These are phyloP conservation scores for Phytopythium kandeliae DNA, from an alignment of 352 stramenopile species.

Conservation along the genomic window DNA sequence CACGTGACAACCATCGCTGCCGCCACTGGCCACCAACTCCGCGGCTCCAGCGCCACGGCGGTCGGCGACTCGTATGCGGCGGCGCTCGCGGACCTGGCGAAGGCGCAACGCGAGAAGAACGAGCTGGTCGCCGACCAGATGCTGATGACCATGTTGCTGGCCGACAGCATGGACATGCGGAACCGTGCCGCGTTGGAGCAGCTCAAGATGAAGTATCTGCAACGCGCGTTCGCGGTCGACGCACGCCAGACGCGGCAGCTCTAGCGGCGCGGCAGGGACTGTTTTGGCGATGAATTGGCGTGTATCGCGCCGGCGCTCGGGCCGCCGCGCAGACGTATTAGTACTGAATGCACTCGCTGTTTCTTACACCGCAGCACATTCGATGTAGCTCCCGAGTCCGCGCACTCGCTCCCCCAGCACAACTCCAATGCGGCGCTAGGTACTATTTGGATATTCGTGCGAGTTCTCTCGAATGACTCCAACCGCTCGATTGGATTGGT, in stretches of 20 bases:
- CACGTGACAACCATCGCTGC: conserved; percentile 5
- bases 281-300: too few relatives aligned
- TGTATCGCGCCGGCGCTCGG: too few relatives aligned
- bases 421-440: too few relatives aligned
- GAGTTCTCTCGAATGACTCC: too few relatives aligned
- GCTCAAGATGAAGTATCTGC: conserved; percentile 13
- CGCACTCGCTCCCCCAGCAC: not conserved
- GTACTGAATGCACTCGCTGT: not conserved
- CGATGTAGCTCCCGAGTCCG: too few relatives aligned
- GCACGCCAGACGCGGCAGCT: not conserved
- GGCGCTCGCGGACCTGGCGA: conserved; percentile 6
- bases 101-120: conserved; percentile 10
- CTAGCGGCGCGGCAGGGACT: not conserved
- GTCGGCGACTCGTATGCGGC: conserved; percentile 3
- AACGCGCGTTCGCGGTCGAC: conserved; percentile 8
- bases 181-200: conserved; percentile 10
- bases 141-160: conserved; percentile 15
- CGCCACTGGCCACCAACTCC: not conserved
- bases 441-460: too few relatives aligned
- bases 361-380: too few relatives aligned
- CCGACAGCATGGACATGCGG: conserved; percentile 6
- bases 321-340: not conserved
- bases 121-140: conserved; percentile 14
- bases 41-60: not conserved
- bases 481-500: too few relatives aligned